phyloP scores from a whole-genome alignment of 805 yeast genomes.

The Pichia kluyveri region DNA sequence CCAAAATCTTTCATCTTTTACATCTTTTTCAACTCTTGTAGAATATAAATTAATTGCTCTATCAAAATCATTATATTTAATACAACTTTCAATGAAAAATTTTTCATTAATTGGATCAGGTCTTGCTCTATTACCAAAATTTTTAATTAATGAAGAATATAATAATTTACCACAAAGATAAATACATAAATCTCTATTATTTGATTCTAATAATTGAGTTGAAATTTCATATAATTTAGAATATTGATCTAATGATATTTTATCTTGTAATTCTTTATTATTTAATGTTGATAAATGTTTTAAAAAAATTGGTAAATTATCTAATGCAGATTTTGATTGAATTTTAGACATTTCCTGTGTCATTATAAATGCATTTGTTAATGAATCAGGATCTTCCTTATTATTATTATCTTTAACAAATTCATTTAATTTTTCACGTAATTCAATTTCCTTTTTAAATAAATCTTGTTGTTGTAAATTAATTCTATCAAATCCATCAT shows the following conservation, averaged over 20 bases:
- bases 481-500: constrained; percentile 16
- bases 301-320: constrained; percentile 19
- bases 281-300: constrained; percentile 12
- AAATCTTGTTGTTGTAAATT: constrained; percentile 7
- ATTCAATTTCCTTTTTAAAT: constrained; percentile 3
- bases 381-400: constrained; percentile 13
- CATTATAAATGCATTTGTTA: constrained; percentile 16
- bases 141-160: constrained; percentile 24
- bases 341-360: constrained; percentile 16
- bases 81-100: constrained; percentile 37
- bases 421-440: constrained; percentile 12
- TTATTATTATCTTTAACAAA: not conserved
- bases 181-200: constrained; percentile 26
- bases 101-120: constrained; percentile 43
- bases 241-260: constrained; percentile 28
- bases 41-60: constrained; percentile 32
- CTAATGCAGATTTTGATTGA: constrained; percentile 15
- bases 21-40: constrained; percentile 28
- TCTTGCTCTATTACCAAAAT: constrained; percentile 29
- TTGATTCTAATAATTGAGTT: constrained; percentile 28
- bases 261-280: constrained; percentile 12
- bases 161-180: constrained; percentile 34
- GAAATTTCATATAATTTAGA: constrained; percentile 32
- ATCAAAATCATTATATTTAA: constrained; percentile 24
- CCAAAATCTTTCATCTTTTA: constrained; percentile 40